Percentiles rank a stretch among this genome's conserved stretches.
phyloP scores from a whole-genome alignment of 1,139 yeast species.

The Entelexis sorbosivorans region DNA sequence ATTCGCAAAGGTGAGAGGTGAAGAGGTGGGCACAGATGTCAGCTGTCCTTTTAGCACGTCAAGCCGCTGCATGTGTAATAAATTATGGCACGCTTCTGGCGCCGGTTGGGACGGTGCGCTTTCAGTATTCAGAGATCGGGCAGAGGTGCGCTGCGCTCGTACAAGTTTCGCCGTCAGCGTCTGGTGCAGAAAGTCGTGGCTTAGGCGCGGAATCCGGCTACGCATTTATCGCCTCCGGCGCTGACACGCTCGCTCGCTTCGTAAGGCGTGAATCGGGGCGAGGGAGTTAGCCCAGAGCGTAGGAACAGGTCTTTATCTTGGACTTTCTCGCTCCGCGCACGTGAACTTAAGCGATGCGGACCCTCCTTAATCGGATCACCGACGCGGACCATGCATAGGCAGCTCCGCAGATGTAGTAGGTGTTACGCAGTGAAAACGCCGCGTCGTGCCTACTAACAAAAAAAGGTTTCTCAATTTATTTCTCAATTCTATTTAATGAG shows the following conservation, averaged over 20 bases:
- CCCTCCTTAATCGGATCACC: too few species aligned
- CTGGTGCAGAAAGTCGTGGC: not conserved
- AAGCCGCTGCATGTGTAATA: constrained; percentile 18
- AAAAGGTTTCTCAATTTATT: too few species aligned
- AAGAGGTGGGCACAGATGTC: constrained; percentile 4
- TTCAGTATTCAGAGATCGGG: not conserved
- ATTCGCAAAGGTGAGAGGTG: constrained; percentile 2
- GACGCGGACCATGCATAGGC: too few species aligned
- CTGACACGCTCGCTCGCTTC: not conserved
- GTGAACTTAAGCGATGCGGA: not conserved
- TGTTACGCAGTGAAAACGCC: too few species aligned
- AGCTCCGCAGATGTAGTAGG: too few species aligned
- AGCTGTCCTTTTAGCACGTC: constrained; percentile 13
- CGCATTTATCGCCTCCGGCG: not conserved
- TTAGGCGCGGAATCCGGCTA: not conserved
- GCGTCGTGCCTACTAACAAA: too few species aligned
- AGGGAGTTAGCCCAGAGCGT: not conserved
- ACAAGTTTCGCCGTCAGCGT: not conserved
- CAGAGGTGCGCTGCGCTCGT: not conserved
- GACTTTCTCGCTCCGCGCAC: not conserved
- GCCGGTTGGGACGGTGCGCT: not conserved
- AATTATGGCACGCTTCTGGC: not conserved
- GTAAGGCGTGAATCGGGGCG: not conserved
- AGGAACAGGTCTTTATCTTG: too few species aligned
- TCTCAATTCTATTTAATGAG: too few species aligned